Evolutionary conservation across 495 filamentous ascomycete genomes (phyloP), one percentile per base, ranked within the genome.

Genomic region (Tuber melanosporum): DNA sequence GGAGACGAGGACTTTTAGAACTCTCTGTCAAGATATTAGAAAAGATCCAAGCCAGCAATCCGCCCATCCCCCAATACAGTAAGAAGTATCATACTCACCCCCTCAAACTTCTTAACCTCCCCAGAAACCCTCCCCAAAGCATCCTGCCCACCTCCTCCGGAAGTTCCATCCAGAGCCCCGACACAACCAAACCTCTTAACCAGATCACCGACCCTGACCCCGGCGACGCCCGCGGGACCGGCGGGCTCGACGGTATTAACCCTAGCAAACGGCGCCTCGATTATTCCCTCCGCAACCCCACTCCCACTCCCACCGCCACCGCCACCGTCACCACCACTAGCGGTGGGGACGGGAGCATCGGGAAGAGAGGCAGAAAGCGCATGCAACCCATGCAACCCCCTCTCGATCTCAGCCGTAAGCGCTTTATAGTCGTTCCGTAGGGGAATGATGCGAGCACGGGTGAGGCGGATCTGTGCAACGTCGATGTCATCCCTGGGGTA

Each of bases 401-500:
- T 89, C 85, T 98, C 96, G 79, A 98, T 91, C 69, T 88, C 84
- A 73, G 84, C 85, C 93, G 98, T 97, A 52, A 97, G 85, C 26
- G 90, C 90, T 84, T 98, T 98, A 85, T 95, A 94, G 85, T 99
- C 96, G 83, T 97, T 98, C 75, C 91, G 90, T 44, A 98, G 89
- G 80, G 90, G 89, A 71, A 98, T 96, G 72, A 98, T 98, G 44
- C 93, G 91, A 10, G 94, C 88, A 82, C 96, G 87, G 22, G 94
- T 97, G 15, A 93, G 96, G 69, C 96, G 93, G 82, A 99, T 96
- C 85, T 97, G 94, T 45, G 96, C 92, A 78, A 99, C 91, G 84
- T 99, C 96, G 74, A 99, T 90, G 84, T 99, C 96, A 78, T 91
- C 90, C 80, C 96, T 89, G 46, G 96, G 96, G 84, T 92, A 99